phyloP scores from a whole-genome alignment of 2,329 filamentous ascomycete species.

The Aspergillus ochraceoroseus region DNA sequence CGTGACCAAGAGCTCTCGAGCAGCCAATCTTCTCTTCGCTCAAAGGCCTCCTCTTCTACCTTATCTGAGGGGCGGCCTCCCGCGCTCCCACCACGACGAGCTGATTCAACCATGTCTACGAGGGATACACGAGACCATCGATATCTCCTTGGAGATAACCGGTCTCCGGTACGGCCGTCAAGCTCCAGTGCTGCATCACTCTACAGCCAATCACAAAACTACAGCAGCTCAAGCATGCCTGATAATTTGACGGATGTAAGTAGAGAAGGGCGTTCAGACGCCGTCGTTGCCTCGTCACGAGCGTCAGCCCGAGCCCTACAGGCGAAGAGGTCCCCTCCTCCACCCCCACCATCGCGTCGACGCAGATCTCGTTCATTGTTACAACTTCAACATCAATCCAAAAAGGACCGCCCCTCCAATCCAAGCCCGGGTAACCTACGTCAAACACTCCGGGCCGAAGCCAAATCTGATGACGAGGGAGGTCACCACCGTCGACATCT shows the following conservation, averaged over 20 bases:
- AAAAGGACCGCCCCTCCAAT: constrained; percentile 28
- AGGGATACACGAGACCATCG: constrained; percentile 9
- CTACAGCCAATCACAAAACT: constrained; percentile 24
- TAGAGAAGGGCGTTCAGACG: constrained; percentile 43
- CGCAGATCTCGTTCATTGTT: constrained; percentile 37
- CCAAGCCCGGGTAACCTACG: constrained; percentile 41
- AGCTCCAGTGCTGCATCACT: constrained; percentile 28
- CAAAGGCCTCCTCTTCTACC: constrained; percentile 13
- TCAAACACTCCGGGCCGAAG: constrained; percentile 41
- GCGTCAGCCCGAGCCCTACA: constrained; percentile 43
- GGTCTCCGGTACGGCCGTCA: constrained; percentile 18
- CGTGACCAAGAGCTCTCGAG: constrained; percentile 9
- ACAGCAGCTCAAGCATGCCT: constrained; percentile 23
- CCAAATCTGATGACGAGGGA: constrained; percentile 35
- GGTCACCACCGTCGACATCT: constrained; percentile 21
- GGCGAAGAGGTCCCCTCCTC: constrained; percentile 35
- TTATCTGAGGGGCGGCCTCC: constrained; percentile 23
- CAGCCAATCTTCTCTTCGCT: constrained; percentile 16
- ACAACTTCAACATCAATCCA: constrained; percentile 30
- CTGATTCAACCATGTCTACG: constrained; percentile 2
- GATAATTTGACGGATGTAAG: constrained; percentile 26
- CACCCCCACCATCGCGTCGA: constrained; percentile 39
- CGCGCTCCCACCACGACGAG: constrained; percentile 26
- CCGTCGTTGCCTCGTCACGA: constrained; percentile 46
- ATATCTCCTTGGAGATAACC: constrained; percentile 8